Conservation (phyloP, 306 rosid genomes). For the Alnus glutinosa region DNA sequence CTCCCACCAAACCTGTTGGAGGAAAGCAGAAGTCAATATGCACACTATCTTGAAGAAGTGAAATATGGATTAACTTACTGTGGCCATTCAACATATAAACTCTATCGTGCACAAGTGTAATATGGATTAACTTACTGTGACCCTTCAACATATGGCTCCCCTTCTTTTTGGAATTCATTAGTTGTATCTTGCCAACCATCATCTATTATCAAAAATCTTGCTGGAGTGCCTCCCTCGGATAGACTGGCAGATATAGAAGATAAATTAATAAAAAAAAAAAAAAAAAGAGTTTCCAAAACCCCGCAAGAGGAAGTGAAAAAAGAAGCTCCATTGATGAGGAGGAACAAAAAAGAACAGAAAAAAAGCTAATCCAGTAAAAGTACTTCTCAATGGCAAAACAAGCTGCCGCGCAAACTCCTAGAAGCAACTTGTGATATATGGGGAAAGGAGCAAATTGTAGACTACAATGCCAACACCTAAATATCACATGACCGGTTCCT, state of each 20-base stretch:
- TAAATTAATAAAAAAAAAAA: background rate
- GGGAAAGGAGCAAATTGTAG: background rate
- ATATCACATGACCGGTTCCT: background rate
- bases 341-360: background rate
- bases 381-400: background rate
- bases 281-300: background rate
- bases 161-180: conserved; percentile 48
- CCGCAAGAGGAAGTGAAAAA: background rate
- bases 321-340: background rate
- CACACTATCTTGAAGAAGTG: background rate
- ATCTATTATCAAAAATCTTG: conserved; percentile 42
- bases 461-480: background rate
- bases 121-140: conserved; percentile 35
- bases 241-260: conserved; percentile 24
- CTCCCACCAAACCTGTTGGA: conserved; percentile 43
- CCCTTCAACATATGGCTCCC: conserved; percentile 46
- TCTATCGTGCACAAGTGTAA: background rate
- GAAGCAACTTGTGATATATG: background rate
- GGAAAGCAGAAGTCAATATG: conserved; percentile 1
- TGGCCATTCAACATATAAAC: background rate
- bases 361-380: background rate
- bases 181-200: conserved; percentile 48
- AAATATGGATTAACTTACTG: background rate
- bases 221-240: conserved; percentile 47
- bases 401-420: background rate